Evolutionary conservation across 2,329 filamentous ascomycete species (phyloP), one percentile per base, ranked within the genome.

Genomic region (Fusarium pseudograminearum): DNA sequence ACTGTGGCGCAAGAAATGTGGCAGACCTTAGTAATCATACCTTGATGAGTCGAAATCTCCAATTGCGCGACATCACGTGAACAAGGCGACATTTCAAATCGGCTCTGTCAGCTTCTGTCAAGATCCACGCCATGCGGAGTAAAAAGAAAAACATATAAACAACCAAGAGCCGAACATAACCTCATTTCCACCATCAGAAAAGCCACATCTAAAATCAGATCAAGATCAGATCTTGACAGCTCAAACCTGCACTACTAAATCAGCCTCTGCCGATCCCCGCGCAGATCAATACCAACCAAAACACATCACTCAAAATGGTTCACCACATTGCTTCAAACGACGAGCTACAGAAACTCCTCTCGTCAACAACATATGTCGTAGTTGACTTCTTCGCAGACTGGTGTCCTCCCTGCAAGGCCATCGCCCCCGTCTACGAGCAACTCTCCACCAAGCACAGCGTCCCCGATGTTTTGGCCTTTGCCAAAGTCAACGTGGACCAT

Each of bases 401-500:
- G 84, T 86, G 84, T 65, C 80, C 80, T 2, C 84, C 84, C 4
- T 86, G 84, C 79, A 82, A 82, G 53, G 76, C 77, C 57, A 85
- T 86, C 65, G 80, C 80, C 4, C 83, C 84, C 34, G 59, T 84
- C 48, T 86, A 80, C 69, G 76, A 79, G 55, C 67, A 40, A 10
- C 74, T 78, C 16, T 74, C 78, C 53, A 55, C 64, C 22, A 71
- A 74, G 63, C 73, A 78, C 73, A 65, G 64, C 61, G 58, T 74
- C 31, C 69, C 73, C 48, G 88, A 87, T 81, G 78, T 87, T 65
- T 80, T 91, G 70, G 86, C 88, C 80, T 98, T 97, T 83, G 90
- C 89, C 85, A 97, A 97, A 87, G 85, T 98, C 79, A 94, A 98
- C 81, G 93, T 97, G 73, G 95, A 98, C 81, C 86, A 93, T 70